Conservation (phyloP, 1,284 basidiomycete species). For the Marasmius tenuissimus region DNA sequence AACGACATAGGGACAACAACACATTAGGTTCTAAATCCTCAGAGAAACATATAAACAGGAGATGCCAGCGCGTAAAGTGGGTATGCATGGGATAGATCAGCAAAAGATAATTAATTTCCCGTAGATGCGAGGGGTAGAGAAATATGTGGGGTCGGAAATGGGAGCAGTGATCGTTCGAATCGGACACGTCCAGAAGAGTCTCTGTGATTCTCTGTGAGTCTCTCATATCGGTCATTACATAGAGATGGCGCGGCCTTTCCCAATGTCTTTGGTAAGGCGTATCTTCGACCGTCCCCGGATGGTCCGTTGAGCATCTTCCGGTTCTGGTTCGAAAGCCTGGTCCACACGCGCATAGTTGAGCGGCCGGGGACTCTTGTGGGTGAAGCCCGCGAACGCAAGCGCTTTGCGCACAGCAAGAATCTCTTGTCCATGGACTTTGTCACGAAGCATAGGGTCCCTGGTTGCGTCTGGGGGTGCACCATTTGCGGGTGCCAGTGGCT, state of each 20-base stretch:
- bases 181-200: background rate
- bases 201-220: background rate
- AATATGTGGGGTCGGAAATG: background rate
- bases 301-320: constrained; percentile 45
- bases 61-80: background rate
- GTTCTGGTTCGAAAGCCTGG: constrained; percentile 58
- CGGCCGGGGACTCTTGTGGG: constrained; percentile 80
- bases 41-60: background rate
- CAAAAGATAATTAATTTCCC: background rate
- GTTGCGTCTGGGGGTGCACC: constrained; percentile 82
- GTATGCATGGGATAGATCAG: background rate
- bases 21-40: background rate
- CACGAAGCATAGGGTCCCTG: constrained; percentile 83
- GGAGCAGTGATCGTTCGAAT: background rate
- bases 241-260: constrained; percentile 75
- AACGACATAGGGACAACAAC: background rate
- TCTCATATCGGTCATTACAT: constrained; percentile 43
- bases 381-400: constrained; percentile 87
- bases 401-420: constrained; percentile 90
- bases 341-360: constrained; percentile 75
- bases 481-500: constrained; percentile 89
- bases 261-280: constrained; percentile 56
- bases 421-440: constrained; percentile 82
- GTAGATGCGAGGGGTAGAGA: background rate
- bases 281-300: constrained; percentile 62